Percentiles rank a stretch among this genome's conserved stretches.
phyloP scores from a whole-genome alignment of 1,284 basidiomycete genomes.

The Leucocoprinus gongylophorus region DNA sequence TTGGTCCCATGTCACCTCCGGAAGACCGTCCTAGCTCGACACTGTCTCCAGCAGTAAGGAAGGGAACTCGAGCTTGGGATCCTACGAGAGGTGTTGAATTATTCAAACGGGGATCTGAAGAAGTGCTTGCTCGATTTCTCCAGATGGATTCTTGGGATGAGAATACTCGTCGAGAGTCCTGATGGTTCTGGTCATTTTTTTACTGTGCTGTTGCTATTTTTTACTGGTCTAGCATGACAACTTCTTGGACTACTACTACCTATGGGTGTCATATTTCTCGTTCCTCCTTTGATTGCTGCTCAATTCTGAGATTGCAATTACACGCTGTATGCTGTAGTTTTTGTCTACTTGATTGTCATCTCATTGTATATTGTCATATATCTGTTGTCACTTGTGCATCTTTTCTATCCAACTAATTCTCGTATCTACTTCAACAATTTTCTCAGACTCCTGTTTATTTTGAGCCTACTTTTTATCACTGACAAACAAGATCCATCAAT shows the following conservation, averaged over 20 bases:
- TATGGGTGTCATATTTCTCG: slow-evolving; percentile 9
- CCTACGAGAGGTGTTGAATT: slow-evolving; percentile 72
- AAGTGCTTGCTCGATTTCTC: slow-evolving; percentile 73
- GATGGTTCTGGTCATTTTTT: slow-evolving; percentile 1
- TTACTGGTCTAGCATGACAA: neutral
- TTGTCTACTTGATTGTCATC: neutral
- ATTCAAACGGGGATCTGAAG: slow-evolving; percentile 78
- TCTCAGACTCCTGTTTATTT: too few relatives aligned
- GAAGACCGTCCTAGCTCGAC: slow-evolving; percentile 25
- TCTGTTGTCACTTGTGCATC: neutral
- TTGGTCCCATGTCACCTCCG: slow-evolving; percentile 40
- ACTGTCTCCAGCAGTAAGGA: slow-evolving; percentile 27
- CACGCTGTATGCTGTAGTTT: slow-evolving; percentile 6
- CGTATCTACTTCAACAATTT: neutral
- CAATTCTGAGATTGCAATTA: neutral
- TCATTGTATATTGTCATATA: neutral
- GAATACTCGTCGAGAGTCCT: slow-evolving; percentile 25
- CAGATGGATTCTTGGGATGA: slow-evolving; percentile 68
- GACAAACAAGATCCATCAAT: too few relatives aligned
- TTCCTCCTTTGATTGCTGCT: slow-evolving; percentile 12
- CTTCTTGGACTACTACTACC: slow-evolving; percentile 9
- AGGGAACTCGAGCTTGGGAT: slow-evolving; percentile 62
- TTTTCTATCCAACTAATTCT: neutral
- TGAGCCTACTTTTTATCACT: too few relatives aligned
- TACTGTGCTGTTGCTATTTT: neutral